These are phyloP conservation scores for Zygosaccharomyces sapae DNA, from an alignment of 1,139 yeast genomes.

Conservation along the genomic window DNA sequence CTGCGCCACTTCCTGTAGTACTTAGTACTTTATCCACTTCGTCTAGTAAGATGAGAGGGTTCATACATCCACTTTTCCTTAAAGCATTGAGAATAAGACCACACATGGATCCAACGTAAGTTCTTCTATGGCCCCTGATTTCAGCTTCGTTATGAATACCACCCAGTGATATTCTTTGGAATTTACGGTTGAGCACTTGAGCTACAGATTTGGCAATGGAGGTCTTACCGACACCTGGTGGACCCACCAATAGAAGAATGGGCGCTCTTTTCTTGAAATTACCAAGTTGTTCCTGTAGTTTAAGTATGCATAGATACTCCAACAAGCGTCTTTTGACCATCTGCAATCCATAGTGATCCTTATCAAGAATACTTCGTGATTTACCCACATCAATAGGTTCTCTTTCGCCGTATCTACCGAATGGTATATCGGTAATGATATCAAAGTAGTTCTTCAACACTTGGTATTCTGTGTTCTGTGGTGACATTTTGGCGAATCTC, in stretches of 20 bases:
- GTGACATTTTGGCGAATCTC: slow-evolving; percentile 51
- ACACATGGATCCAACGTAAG: slow-evolving; percentile 93
- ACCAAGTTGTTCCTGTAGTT: slow-evolving; percentile 38
- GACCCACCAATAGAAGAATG: slow-evolving; percentile 80
- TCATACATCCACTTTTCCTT: slow-evolving; percentile 73
- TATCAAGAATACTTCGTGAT: slow-evolving; percentile 62
- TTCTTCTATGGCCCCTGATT: slow-evolving; percentile 86
- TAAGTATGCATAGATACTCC: slow-evolving; percentile 76
- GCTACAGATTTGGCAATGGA: slow-evolving; percentile 87
- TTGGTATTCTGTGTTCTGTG: slow-evolving; percentile 63
- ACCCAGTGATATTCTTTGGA: slow-evolving; percentile 82
- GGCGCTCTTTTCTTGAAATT: slow-evolving; percentile 43
- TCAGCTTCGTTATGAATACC: slow-evolving; percentile 90
- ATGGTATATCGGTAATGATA: slow-evolving; percentile 60
- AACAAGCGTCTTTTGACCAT: slow-evolving; percentile 76
- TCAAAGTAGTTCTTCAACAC: slow-evolving; percentile 63
- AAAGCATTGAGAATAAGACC: slow-evolving; percentile 78
- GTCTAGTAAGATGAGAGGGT: slow-evolving; percentile 84
- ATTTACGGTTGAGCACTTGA: slow-evolving; percentile 68
- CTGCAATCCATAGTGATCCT: slow-evolving; percentile 80
- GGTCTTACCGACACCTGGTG: slow-evolving; percentile 95
- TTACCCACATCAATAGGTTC: slow-evolving; percentile 44
- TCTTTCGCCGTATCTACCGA: slow-evolving; percentile 42
- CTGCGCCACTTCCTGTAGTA: slow-evolving; percentile 46
- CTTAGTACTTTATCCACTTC: slow-evolving; percentile 78